These are phyloP conservation scores for Aureobasidium sp. DNA, from an alignment of 2,329 filamentous ascomycete genomes.

Conservation along the genomic window DNA sequence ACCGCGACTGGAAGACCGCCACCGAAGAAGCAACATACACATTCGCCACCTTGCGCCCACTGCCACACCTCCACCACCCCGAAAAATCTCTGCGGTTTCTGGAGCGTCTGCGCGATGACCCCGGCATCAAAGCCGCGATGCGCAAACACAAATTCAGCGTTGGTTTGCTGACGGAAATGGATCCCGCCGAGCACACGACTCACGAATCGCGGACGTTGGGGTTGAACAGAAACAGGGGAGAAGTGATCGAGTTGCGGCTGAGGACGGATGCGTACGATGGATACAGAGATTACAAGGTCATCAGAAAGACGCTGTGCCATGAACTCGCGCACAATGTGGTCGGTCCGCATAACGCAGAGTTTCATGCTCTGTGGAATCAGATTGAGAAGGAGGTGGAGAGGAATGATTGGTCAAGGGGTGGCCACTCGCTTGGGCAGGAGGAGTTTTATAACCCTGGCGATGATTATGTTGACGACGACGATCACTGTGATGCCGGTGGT, in stretches of 20 bases:
- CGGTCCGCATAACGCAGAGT: conserved; percentile 73
- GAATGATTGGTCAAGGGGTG: conserved; percentile 70
- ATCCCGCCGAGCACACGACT: conserved; percentile 75
- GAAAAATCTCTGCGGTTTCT: conserved; percentile 65
- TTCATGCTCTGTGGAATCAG: conserved; percentile 81
- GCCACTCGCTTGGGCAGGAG: conserved; percentile 53
- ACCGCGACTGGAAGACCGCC: conserved; percentile 40
- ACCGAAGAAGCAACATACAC: conserved; percentile 65
- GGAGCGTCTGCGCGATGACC: conserved; percentile 68
- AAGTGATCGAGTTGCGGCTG: conserved; percentile 83
- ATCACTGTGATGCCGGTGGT: conserved; percentile 62
- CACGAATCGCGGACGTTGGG: conserved; percentile 78
- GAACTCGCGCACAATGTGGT: conserved; percentile 91
- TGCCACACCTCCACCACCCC: conserved; percentile 70
- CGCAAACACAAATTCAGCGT: conserved; percentile 76
- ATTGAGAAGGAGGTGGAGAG: conserved; percentile 81
- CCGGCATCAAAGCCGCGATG: conserved; percentile 81
- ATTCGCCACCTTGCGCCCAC: conserved; percentile 69
- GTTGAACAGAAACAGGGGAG: conserved; percentile 77
- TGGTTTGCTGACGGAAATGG: conserved; percentile 87
- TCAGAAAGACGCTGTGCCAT: conserved; percentile 87
- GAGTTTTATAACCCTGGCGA: conserved; percentile 51
- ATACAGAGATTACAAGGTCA: conserved; percentile 85
- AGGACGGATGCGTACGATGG: conserved; percentile 93
- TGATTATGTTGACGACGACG: conserved; percentile 35